phyloP scores from a whole-genome alignment of 768 basidiomycete species.

The Leccinum uliginosum region DNA sequence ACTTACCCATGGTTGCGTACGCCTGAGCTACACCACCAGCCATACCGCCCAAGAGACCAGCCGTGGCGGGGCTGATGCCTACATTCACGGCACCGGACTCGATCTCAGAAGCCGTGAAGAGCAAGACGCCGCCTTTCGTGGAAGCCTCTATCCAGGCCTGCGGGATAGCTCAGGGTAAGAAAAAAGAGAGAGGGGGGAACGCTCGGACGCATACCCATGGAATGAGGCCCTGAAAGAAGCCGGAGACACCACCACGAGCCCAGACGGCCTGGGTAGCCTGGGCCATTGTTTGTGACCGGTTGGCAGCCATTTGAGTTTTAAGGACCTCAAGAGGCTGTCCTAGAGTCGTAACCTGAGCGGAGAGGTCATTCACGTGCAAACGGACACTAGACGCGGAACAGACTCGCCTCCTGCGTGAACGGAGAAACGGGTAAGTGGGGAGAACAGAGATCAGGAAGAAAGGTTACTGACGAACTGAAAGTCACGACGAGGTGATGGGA shows the following conservation, averaged over 20 bases:
- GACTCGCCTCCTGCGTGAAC: slow-evolving; percentile 64
- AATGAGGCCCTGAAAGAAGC: slow-evolving; percentile 97
- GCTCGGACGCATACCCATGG: slow-evolving; percentile 73
- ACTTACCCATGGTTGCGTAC: slow-evolving; percentile 70
- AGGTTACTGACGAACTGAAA: slow-evolving; percentile 43
- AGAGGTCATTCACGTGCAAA: slow-evolving; percentile 1
- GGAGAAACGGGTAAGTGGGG: slow-evolving; percentile 12
- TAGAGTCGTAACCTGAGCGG: slow-evolving; percentile 83
- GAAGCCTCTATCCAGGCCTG: slow-evolving; percentile 99
- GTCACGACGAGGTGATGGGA: neutral
- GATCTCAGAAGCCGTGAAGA: slow-evolving; percentile 95
- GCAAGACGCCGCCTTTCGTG: slow-evolving; percentile 93
- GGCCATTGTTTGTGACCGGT: slow-evolving; percentile 86
- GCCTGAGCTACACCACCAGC: slow-evolving; percentile 63
- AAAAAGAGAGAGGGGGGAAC: neutral
- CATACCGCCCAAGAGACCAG: slow-evolving; percentile 95
- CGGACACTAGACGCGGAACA: neutral
- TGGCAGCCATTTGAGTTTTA: slow-evolving; percentile 99
- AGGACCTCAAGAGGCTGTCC: slow-evolving; percentile 98
- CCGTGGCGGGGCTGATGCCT: slow-evolving; percentile 74
- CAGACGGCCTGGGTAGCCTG: slow-evolving; percentile 84
- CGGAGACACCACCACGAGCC: slow-evolving; percentile 82
- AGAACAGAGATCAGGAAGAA: neutral
- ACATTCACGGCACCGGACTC: slow-evolving; percentile 61
- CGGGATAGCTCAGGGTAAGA: neutral